Base-by-base conservation (phyloP, 495 filamentous ascomycete genomes). In the Elaphomyces granulatus region DNA sequence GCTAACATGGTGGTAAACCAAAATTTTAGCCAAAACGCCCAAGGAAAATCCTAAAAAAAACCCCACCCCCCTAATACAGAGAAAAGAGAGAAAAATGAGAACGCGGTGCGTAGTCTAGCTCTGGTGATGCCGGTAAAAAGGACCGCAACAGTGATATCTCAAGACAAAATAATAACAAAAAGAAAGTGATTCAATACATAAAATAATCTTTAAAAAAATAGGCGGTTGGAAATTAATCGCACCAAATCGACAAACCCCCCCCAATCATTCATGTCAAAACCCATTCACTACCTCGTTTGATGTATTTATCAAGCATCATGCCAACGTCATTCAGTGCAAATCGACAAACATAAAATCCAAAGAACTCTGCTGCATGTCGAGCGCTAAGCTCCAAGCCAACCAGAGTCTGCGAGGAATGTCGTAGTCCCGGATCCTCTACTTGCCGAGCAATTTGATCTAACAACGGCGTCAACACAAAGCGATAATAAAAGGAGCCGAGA, bases 211-310 rank as follows among this genome's bases (percentile, higher is more conserved):
- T 31, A 47, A 50, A 47, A 45, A 8, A 49, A 54, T 45, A 52
- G 44, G 32, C 34, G 44, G 42, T 46, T 16, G 21, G 34, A 41
- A 38, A 40, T 45, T 33, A 35, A 45, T 33, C 18, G 14, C 20
- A 23, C 15, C 33, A 37, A 20, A 36, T 7, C 26, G 20, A 17
- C 36, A 36, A 14, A 44, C 15, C 33, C 33, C 32, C 26, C 31
- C n/a, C n/a, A n/a, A n/a, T n/a, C n/a, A n/a, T 20, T 58, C 42
- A 58, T 37, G 68, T 69, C 45, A 94, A 64, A 34, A 92, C 90
- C 88, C 87, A 96, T 63, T 98, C 88, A 48, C 77, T 92, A 23
- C 88, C 85, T 43, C 88, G 74, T 68, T 96, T 96, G 54, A 98
- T 77, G 52, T 88, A 96, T 58, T 96, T 98, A 58, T 98, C 90